A percentile compares a stretch with the other conserved stretches of the same genome.
These are phyloP conservation scores for Leucocoprinus sp. DNA, from an alignment of 768 basidiomycete species.

Conservation along the genomic window DNA sequence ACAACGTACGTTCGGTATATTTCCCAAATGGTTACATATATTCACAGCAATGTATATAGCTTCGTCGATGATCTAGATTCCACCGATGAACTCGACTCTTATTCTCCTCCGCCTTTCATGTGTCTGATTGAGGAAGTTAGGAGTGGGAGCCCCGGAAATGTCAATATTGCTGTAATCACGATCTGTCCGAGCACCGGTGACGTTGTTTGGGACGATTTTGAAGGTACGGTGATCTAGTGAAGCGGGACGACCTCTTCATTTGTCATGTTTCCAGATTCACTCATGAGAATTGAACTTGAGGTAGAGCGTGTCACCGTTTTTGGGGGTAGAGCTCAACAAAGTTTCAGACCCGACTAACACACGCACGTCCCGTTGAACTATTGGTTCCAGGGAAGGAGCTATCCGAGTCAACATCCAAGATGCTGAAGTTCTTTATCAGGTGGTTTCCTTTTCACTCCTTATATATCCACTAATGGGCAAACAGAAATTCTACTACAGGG, in stretches of 20 bases:
- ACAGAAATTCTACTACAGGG: slow-evolving; percentile 29
- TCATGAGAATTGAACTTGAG: slow-evolving; percentile 87
- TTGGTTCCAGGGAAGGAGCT: slow-evolving; percentile 54
- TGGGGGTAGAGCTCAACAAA: background rate
- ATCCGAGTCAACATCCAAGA: slow-evolving; percentile 64
- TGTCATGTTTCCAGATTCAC: slow-evolving; percentile 41
- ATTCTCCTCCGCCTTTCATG: slow-evolving; percentile 54
- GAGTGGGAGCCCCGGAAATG: slow-evolving; percentile 22
- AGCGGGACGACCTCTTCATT: slow-evolving; percentile 2
- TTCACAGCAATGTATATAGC: slow-evolving; percentile 37
- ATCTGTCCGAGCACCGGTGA: slow-evolving; percentile 88
- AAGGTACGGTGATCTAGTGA: slow-evolving; percentile 38
- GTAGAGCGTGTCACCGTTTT: slow-evolving; percentile 30
- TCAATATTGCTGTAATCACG: slow-evolving; percentile 62
- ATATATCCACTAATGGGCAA: slow-evolving; percentile 6
- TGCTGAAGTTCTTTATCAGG: slow-evolving; percentile 68
- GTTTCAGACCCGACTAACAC: slow-evolving; percentile 73
- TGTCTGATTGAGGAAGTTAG: slow-evolving; percentile 62
- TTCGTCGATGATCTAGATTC: slow-evolving; percentile 79
- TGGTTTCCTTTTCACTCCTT: slow-evolving; percentile 20
- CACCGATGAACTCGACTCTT: slow-evolving; percentile 50
- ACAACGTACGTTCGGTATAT: slow-evolving; percentile 58
- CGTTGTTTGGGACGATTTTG: slow-evolving; percentile 88
- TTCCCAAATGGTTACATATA: background rate
- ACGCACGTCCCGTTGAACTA: slow-evolving; percentile 77